phyloP scores from a whole-genome alignment of 441 rosid species.

The Populus tomentosa region DNA sequence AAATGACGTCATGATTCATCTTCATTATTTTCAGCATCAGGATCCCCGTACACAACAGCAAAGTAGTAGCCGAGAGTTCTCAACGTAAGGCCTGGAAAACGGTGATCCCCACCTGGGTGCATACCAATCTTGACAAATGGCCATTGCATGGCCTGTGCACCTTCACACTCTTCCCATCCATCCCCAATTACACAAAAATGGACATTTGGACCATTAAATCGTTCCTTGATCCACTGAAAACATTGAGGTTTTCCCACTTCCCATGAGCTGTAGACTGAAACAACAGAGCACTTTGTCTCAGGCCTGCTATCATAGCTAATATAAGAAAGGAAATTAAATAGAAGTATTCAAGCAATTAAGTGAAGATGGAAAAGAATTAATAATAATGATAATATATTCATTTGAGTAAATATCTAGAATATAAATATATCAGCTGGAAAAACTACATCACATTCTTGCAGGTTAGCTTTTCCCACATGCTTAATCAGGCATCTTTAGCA shows the following conservation, averaged over 20 bases:
- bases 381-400: too few species aligned
- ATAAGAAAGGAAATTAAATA: too few species aligned
- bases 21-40: constrained; percentile 31
- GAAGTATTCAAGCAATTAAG: too few species aligned
- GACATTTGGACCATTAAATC: constrained; percentile 39
- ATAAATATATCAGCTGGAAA: too few species aligned
- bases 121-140: constrained; percentile 79
- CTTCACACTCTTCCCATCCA: constrained; percentile 91
- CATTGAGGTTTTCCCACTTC: constrained; percentile 77
- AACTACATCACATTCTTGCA: neutral
- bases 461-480: too few species aligned
- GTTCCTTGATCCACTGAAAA: constrained; percentile 69
- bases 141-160: constrained; percentile 82
- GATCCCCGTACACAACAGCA: constrained; percentile 53
- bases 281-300: neutral
- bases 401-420: too few species aligned
- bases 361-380: neutral
- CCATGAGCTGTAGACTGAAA: constrained; percentile 69
- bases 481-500: too few species aligned
- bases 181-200: constrained; percentile 81
- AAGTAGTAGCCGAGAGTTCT: constrained; percentile 63
- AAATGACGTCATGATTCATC: constrained; percentile 16
- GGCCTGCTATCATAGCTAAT: too few species aligned
- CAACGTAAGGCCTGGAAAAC: constrained; percentile 78
- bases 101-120: constrained; percentile 50